These are phyloP conservation scores for Lachancea lanzarotensis DNA, from an alignment of 805 yeast species.

Conservation along the genomic window DNA sequence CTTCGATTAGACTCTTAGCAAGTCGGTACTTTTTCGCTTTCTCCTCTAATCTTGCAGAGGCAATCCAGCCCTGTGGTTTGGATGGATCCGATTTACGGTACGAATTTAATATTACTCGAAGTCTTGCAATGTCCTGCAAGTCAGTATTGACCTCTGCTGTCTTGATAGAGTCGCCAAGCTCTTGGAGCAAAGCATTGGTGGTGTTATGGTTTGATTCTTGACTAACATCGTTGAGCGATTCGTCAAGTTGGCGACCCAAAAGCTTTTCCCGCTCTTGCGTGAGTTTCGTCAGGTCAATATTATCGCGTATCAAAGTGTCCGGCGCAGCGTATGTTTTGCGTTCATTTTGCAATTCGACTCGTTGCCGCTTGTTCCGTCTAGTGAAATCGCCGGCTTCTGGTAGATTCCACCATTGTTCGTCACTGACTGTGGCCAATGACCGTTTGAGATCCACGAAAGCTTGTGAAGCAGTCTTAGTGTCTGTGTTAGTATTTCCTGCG, in stretches of 20 bases:
- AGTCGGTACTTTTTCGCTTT: slow-evolving; percentile 45
- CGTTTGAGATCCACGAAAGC: slow-evolving; percentile 67
- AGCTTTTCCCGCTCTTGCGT: slow-evolving; percentile 60
- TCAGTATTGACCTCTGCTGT: slow-evolving; percentile 15
- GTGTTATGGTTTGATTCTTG: slow-evolving; percentile 29
- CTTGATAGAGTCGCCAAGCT: slow-evolving; percentile 26
- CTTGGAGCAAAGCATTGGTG: slow-evolving; percentile 37
- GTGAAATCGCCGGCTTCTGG: slow-evolving; percentile 92
- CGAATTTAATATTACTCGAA: slow-evolving; percentile 56
- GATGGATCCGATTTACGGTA: slow-evolving; percentile 66
- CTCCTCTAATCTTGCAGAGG: slow-evolving; percentile 74
- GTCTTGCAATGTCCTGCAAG: slow-evolving; percentile 52
- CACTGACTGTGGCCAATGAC: slow-evolving; percentile 49
- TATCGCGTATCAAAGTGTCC: slow-evolving; percentile 49
- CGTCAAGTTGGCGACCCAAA: slow-evolving; percentile 49
- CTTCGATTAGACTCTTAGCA: slow-evolving; percentile 58
- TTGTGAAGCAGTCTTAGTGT: slow-evolving; percentile 34
- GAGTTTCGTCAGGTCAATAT: slow-evolving; percentile 43
- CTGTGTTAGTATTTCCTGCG: slow-evolving; percentile 10
- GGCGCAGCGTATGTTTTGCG: slow-evolving; percentile 79
- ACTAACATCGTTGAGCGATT: slow-evolving; percentile 17
- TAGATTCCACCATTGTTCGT: slow-evolving; percentile 69
- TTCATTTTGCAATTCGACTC: slow-evolving; percentile 54
- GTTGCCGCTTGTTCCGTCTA: slow-evolving; percentile 61
- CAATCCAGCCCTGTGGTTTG: slow-evolving; percentile 77